Evolutionary conservation across 495 filamentous ascomycete species (phyloP), one percentile per base, ranked within the genome.

Genomic region (Cercophora samala): DNA sequence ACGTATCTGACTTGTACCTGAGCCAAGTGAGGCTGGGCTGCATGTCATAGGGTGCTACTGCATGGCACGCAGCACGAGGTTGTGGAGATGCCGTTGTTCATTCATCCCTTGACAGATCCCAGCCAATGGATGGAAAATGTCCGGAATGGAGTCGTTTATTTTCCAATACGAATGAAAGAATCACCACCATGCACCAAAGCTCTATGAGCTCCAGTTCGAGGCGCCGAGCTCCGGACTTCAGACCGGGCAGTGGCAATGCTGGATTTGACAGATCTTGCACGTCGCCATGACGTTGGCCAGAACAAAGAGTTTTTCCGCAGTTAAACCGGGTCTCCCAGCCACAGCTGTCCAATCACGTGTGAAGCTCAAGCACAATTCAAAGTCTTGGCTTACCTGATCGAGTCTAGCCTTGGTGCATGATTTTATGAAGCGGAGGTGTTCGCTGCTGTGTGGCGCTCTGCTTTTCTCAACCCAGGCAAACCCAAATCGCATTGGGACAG

Each of bases 241-340:
- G 24, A 26, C 24, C 24, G 13, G 17, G 23, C 5, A 26, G 24
- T 23, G 58, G 17, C 23, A 29, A 25, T 29, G 5, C 23, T 60
- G n/a, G 13, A 3, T 60, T 60, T 56, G 22, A 56, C n/a, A 56
- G 22, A 26, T 60, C 58, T 25, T 29, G 25, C 18, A 32, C 60
- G 60, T 62, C 60, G 25, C 25, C 60, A 62, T 62, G 60, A 62
- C 60, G 60, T 62, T 62, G 29, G 6, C 32, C 6, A 37, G 25
- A 46, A 62, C 60, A 62, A 62, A 62, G 60, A 29, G 29, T 62
- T 62, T 46, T 29, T 21, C 60, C 60, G 60, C 26, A 62, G 60
- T 46, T 46, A 46, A 46, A 46, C 37, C 37, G 26, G 22, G 54
- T 13, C 54, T 24, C n/a, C 54, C 6, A 56, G 6, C 22, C 13